A percentile compares a stretch with the other conserved stretches of the same genome.
Conservation (phyloP, 78 protist species). For the Pelomyxa schiedti region DNA sequence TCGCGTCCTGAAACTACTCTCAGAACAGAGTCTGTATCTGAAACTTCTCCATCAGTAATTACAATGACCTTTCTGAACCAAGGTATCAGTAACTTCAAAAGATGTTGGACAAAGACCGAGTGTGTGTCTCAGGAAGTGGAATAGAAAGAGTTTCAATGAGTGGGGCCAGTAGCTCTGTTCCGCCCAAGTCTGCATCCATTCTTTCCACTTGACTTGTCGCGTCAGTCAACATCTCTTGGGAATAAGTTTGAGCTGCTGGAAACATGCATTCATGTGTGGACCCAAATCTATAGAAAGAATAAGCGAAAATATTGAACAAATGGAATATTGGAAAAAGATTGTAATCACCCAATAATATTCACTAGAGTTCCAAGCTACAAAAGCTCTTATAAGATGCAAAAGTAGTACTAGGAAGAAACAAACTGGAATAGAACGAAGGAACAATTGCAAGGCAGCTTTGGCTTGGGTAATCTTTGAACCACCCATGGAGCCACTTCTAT, state of each 20-base stretch:
- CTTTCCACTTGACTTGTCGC: slow-evolving; percentile 17
- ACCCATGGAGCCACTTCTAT: slow-evolving; percentile 51
- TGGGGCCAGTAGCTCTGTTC: slow-evolving; percentile 44
- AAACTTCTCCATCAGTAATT: slow-evolving; percentile 59
- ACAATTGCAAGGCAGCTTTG: slow-evolving; percentile 17
- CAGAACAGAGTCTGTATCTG: slow-evolving; percentile 20
- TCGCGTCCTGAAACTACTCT: neutral
- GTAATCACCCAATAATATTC: too few species aligned
- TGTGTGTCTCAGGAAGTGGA: too few species aligned
- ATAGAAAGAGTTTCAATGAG: too few species aligned
- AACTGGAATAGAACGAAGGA: slow-evolving; percentile 42
- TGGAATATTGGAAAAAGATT: too few species aligned
- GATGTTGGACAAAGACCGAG: neutral
- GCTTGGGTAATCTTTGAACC: slow-evolving; percentile 17
- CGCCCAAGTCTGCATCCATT: slow-evolving; percentile 44
- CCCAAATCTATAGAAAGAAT: too few species aligned
- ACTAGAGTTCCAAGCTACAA: too few species aligned
- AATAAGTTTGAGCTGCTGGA: neutral
- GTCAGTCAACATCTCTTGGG: neutral
- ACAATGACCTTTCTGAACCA: slow-evolving; percentile 47
- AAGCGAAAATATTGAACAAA: too few species aligned
- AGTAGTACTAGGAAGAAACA: slow-evolving; percentile 10
- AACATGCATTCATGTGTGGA: neutral
- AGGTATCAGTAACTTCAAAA: neutral
- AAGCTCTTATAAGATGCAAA: slow-evolving; percentile 57